Conservation (phyloP, 139 green algal species). For the Astrephomene gubernaculifera region DNA sequence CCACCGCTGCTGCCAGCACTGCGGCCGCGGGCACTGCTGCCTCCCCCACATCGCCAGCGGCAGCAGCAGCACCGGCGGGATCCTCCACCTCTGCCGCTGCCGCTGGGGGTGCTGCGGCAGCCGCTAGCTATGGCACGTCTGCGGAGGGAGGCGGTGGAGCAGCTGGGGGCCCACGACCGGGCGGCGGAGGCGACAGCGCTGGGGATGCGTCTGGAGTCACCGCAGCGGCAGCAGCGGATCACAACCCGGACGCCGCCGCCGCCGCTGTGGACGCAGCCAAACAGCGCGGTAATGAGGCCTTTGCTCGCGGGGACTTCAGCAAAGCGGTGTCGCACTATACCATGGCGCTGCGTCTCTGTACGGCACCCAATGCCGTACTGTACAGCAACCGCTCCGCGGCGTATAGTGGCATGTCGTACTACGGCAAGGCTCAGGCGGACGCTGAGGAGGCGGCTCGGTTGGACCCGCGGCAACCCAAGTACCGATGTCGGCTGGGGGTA, state of each 20-base stretch:
- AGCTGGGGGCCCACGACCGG: not conserved
- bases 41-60: not conserved
- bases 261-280: conserved; percentile 44
- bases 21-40: not conserved
- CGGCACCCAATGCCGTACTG: conserved; percentile 51
- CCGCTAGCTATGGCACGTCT: too few species aligned
- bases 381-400: conserved; percentile 68
- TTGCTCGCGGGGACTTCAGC: conserved; percentile 47
- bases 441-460: conserved; percentile 41
- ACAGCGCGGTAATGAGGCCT: conserved; percentile 64
- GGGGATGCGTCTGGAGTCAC: not conserved
- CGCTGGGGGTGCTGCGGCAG: not conserved
- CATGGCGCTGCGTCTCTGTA: conserved; percentile 22
- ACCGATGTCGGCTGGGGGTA: conserved; percentile 50
- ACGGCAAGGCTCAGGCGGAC: conserved; percentile 55
- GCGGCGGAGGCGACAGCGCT: not conserved
- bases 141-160: too few species aligned
- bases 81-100: not conserved
- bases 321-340: conserved; percentile 69
- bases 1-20: not conserved
- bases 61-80: not conserved
- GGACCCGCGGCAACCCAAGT: conserved; percentile 55
- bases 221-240: not conserved
- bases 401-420: conserved; percentile 49
- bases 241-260: not conserved